phyloP scores from a whole-genome alignment of 2,329 filamentous ascomycete species.

The Colletotrichum aenigma region DNA sequence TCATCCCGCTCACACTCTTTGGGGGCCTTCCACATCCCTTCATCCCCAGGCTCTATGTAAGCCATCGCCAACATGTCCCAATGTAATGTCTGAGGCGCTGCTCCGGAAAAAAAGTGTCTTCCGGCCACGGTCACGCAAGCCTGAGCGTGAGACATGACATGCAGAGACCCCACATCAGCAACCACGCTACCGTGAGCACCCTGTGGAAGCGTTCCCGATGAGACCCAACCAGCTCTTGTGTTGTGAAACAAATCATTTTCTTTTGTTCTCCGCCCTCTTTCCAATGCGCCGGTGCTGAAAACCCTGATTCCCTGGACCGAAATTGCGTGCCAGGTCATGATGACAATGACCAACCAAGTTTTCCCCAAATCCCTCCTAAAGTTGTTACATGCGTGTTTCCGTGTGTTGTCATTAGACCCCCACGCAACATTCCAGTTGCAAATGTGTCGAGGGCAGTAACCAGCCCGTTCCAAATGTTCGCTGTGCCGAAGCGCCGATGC shows the following conservation, averaged over 20 bases:
- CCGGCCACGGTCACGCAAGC: not conserved
- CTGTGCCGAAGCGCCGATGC: constrained; percentile 4
- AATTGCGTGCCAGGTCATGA: constrained; percentile 8
- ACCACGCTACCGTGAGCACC: not conserved
- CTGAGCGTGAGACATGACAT: not conserved
- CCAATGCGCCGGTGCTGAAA: constrained; percentile 19
- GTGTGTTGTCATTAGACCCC: constrained; percentile 13
- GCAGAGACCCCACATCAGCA: not conserved
- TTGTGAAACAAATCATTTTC: constrained; percentile 17
- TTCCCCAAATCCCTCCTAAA: not conserved
- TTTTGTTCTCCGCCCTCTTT: constrained; percentile 18
- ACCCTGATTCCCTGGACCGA: not conserved
- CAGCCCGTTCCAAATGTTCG: not conserved
- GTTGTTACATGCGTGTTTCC: constrained; percentile 17
- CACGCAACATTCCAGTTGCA: constrained; percentile 8
- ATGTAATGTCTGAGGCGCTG: not conserved
- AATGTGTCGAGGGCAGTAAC: not conserved
- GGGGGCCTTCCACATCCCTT: not conserved
- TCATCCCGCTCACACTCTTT: not conserved
- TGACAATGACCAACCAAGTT: constrained; percentile 5
- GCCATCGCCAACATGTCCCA: not conserved
- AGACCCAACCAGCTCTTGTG: constrained; percentile 6
- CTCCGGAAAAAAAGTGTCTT: not conserved
- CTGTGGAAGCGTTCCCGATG: not conserved
- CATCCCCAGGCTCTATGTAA: not conserved